phyloP scores from a whole-genome alignment of 345 rosid species.

The Gossypium arboreum region DNA sequence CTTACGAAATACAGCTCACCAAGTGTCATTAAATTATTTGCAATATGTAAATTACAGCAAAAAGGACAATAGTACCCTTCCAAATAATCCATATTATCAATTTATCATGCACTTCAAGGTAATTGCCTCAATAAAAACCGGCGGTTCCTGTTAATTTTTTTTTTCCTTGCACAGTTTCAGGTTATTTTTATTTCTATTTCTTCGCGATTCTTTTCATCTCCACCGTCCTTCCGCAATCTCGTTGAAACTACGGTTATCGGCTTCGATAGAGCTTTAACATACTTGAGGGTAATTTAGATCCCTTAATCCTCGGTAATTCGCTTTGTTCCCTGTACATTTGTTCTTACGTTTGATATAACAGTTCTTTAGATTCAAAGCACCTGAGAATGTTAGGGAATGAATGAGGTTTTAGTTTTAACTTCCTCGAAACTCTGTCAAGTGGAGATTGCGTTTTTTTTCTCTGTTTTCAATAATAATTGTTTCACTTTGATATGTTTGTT shows the following conservation, averaged over 20 bases:
- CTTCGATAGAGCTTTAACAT: background rate
- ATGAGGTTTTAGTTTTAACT: conserved; percentile 1
- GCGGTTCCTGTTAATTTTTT: background rate
- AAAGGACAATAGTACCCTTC: conserved; percentile 17
- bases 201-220: background rate
- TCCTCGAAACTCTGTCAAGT: background rate
- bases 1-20: background rate
- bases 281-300: conserved; percentile 20
- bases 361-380: background rate
- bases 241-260: conserved; percentile 12
- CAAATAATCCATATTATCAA: background rate
- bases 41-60: background rate
- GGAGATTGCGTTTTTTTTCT: conserved; percentile 6
- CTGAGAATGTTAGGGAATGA: background rate
- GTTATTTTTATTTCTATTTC: background rate
- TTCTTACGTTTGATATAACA: background rate
- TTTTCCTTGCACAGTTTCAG: background rate
- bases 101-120: background rate
- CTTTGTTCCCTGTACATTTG: background rate
- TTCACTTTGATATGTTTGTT: background rate
- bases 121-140: conserved; percentile 10
- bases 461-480: background rate
- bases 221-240: background rate
- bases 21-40: background rate
- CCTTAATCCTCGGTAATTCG: conserved; percentile 23